Evolutionary conservation across 75 land plant species (phyloP), one percentile per base, ranked within the genome.

Genomic region (Larix kaempferi): DNA sequence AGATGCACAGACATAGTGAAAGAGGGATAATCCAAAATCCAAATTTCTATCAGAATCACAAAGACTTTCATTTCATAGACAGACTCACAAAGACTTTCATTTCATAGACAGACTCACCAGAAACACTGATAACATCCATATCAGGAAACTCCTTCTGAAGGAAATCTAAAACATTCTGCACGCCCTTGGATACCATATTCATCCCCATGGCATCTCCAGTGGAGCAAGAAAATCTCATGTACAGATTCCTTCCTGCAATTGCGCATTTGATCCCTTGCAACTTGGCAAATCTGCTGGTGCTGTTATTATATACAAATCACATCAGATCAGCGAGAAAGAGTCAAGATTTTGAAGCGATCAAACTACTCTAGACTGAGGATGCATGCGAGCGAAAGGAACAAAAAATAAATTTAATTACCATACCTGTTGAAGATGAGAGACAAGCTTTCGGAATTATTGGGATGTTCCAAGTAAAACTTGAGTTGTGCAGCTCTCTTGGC

Each of bases 191-290:
- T 0, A 94, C 87, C 98, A 94, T 94, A 79, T 94, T 94, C 98
- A 94, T 94, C 14, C 98, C 95, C 98, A 94, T 94, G 12, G 98
- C 96, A 83, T 94, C 88, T 76, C 95, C 98, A n/a, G 98, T 95
- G 79, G 82, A 85, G 81, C 91, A 91, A 25, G 39, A 76, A 73
- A 95, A 95, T 66, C 98, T 86, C 66, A 89, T 83, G 77, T 95
- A 95, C 6, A 90, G 78, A 79, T 93, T 95, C 69, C 86, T 89
- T 56, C 98, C 98, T 15, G 95, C 93, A 37, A 95, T 73, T 1
- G 87, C 76, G 66, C 95, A 88, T 19, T 93, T 75, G 13, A 95
- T 78, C 3, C 76, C 63, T 54, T 93, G 93, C 17, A 95, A 86
- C 82, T 84, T 89, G 0, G 92, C 98, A 67, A 95, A 95, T 77